Base-by-base conservation (phyloP, 2,329 filamentous ascomycete genomes). In the Dactylonectria estremocensis region DNA sequence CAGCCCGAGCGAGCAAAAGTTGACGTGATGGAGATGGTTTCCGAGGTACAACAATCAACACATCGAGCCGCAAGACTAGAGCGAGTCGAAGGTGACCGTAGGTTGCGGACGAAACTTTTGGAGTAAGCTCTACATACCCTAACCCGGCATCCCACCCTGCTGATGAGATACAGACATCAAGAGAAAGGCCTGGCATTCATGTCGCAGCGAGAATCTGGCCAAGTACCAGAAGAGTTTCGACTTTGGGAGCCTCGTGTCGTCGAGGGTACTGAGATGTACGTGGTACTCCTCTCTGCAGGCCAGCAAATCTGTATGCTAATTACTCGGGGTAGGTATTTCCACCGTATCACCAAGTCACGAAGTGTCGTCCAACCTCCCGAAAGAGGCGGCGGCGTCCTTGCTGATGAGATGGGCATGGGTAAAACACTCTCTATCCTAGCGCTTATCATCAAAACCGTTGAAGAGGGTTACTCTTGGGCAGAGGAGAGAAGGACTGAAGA, bases 351-450 rank as follows among this genome's bases (percentile, higher is more conserved):
- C 5, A 81, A 78, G 11, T 73, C 70, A 1, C 77, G 83, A 79
- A 45, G 66, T 1, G 18, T 31, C 1, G 59, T 67, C 1, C 66
- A 4, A 1, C 79, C 77, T 0, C 74, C 79, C 3, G 80, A 82
- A 61, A 77, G 56, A 28, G 80, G 80, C 0, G 80, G 81, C 1
- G 86, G 86, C 0, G 85, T 90, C 20, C 71, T 90, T 2, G 88
- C 88, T 0, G 88, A 90, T 71, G 88, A 90, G 65, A 90, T 90
- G 88, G 88, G 88, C 0, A 83, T 90, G 80, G 88, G 88, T 0
- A 90, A 90, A 70, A 85, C 88, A 0, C 78, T 89, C 7, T 85
- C 85, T 2, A 83, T 86, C 0, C 80, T 90, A 8, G 83, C 86
- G 0, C 74, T 88, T 0, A 81, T 88, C 20, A 73, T 84, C 3